phyloP scores from a whole-genome alignment of 345 rosid genomes.

The Hibiscus syriacus region DNA sequence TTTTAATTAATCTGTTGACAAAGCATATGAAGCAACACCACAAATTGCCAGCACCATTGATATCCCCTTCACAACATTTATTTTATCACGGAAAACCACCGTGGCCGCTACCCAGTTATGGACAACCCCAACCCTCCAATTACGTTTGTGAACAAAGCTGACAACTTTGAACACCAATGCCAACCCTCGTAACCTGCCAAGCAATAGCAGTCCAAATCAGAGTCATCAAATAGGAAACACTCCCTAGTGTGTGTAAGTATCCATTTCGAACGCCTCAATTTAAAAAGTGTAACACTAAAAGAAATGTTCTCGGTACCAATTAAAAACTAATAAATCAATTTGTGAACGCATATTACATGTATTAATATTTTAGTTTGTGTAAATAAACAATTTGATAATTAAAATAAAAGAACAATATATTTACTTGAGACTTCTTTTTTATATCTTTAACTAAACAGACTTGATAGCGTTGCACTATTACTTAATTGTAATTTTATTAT shows the following conservation, averaged over 20 bases:
- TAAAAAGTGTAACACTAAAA: no score
- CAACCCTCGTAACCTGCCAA: slow-evolving; percentile 35
- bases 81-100: slow-evolving; percentile 40
- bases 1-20: slow-evolving; percentile 42
- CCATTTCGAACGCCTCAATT: slow-evolving; percentile 27
- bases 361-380: no score
- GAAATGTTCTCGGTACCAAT: no score
- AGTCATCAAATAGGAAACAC: slow-evolving; percentile 26
- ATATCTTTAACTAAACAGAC: no score
- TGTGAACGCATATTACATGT: no score
- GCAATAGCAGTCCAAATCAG: slow-evolving; percentile 28
- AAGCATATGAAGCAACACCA: slow-evolving; percentile 46
- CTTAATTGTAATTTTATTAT: no score
- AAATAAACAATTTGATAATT: no score
- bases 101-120: no score
- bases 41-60: slow-evolving; percentile 48
- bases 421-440: no score
- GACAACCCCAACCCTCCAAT: slow-evolving; percentile 43
- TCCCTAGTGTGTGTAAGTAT: slow-evolving; percentile 25
- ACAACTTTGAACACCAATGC: slow-evolving; percentile 54
- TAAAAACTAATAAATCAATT: no score
- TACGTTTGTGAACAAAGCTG: slow-evolving; percentile 48
- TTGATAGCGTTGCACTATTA: no score
- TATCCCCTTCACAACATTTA: slow-evolving; percentile 42
- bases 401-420: no score